These are phyloP conservation scores for Pythium rishiriense DNA, from an alignment of 352 stramenopile species.

Conservation along the genomic window DNA sequence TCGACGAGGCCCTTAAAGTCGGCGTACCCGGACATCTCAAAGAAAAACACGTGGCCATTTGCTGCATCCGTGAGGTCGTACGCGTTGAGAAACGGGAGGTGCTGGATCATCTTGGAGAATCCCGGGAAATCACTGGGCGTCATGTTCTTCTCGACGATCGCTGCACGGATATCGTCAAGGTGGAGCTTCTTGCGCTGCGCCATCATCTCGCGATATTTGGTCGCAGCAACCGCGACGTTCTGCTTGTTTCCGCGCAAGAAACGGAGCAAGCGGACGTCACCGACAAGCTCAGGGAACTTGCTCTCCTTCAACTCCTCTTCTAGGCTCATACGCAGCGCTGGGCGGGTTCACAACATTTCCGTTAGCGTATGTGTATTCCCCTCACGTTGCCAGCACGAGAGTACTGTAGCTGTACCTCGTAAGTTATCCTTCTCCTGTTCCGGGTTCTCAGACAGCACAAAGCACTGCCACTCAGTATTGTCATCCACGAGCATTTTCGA, in stretches of 20 bases:
- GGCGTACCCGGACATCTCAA: conserved; percentile 71
- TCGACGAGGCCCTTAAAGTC: conserved; percentile 60
- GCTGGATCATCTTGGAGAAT: conserved; percentile 67
- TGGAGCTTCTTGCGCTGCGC: conserved; percentile 53
- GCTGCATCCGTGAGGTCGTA: conserved; percentile 54
- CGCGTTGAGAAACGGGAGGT: conserved; percentile 59
- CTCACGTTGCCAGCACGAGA: not conserved
- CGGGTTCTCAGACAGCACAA: conserved; percentile 60
- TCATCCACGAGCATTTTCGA: conserved; percentile 67
- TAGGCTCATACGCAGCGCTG: conserved; percentile 47
- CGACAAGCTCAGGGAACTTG: conserved; percentile 53
- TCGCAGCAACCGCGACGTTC: conserved; percentile 62
- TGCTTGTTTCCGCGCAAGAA: conserved; percentile 77
- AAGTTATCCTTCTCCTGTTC: conserved; percentile 65
- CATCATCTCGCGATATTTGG: conserved; percentile 70
- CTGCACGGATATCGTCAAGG: conserved; percentile 58
- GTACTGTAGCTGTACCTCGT: conserved; percentile 34
- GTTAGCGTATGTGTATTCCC: not conserved
- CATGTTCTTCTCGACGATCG: conserved; percentile 53
- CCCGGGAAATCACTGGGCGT: conserved; percentile 56
- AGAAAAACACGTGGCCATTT: conserved; percentile 55
- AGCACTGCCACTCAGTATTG: conserved; percentile 61
- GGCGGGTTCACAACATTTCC: conserved; percentile 27
- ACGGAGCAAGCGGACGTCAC: conserved; percentile 62
- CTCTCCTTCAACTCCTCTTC: conserved; percentile 55